Percentiles rank a stretch among this genome's conserved stretches.
Conservation (phyloP, 768 basidiomycete genomes). For the Boletus reticuloceps region DNA sequence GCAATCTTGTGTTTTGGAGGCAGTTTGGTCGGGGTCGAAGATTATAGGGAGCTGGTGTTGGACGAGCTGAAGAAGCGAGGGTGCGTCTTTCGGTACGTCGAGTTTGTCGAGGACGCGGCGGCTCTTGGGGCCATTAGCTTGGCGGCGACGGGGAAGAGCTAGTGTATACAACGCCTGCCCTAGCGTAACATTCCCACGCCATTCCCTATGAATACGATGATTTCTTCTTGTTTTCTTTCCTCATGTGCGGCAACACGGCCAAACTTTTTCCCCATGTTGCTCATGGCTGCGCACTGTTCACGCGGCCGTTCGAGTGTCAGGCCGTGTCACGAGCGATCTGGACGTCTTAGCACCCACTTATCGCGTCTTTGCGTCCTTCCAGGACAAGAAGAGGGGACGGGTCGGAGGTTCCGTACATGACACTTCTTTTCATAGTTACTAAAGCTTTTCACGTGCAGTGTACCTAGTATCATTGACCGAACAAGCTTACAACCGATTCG, state of each 20-base stretch:
- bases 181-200: constrained; percentile 20
- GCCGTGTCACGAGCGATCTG: constrained; percentile 71
- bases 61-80: constrained; percentile 56
- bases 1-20: constrained; percentile 76
- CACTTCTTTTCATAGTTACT: not conserved
- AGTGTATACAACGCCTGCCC: constrained; percentile 11
- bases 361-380: constrained; percentile 43
- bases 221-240: not conserved
- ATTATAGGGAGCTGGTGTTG: constrained; percentile 54
- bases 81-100: constrained; percentile 61
- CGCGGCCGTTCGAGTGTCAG: constrained; percentile 89
- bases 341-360: constrained; percentile 80
- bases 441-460: not conserved
- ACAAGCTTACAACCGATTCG: no score
- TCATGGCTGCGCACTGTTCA: constrained; percentile 64
- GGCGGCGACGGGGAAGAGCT: constrained; percentile 22
- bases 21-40: constrained; percentile 63
- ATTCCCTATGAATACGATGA: not conserved
- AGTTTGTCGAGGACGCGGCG: constrained; percentile 69
- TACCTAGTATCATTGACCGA: not conserved
- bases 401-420: constrained; percentile 67
- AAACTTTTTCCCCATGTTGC: constrained; percentile 85
- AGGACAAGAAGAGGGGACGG: constrained; percentile 54
- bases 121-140: constrained; percentile 61
- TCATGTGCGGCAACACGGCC: constrained; percentile 82